These are phyloP conservation scores for Esteya vermicola DNA, from an alignment of 2,329 filamentous ascomycete genomes.

Conservation along the genomic window DNA sequence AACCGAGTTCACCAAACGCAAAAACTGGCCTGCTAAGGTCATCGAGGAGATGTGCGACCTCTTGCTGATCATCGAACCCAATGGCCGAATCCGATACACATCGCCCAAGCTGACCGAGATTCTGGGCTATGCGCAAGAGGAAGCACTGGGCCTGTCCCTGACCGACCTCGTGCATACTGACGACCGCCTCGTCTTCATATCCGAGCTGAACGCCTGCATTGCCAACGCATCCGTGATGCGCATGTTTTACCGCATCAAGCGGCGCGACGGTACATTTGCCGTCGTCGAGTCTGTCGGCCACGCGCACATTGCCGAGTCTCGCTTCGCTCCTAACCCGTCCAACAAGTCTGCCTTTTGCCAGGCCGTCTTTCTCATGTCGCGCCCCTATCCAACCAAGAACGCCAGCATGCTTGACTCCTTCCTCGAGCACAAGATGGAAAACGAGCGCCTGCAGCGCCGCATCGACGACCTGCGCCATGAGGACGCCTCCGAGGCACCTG, in stretches of 20 bases:
- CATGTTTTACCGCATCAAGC: conserved; percentile 74
- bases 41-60: conserved; percentile 84
- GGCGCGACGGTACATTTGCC: conserved; percentile 48
- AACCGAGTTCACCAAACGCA: conserved; percentile 45
- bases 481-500: conserved; percentile 63
- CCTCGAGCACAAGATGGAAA: conserved; percentile 92
- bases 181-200: conserved; percentile 66
- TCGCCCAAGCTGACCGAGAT: conserved; percentile 63
- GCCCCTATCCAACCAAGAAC: conserved; percentile 82
- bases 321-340: conserved; percentile 45
- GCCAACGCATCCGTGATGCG: conserved; percentile 64
- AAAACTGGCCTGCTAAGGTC: conserved; percentile 76
- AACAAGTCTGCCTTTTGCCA: conserved; percentile 61
- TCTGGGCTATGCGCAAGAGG: conserved; percentile 59
- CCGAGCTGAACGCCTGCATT: conserved; percentile 82
- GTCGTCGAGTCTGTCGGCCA: conserved; percentile 92
- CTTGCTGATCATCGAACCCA: conserved; percentile 71
- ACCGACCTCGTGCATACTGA: conserved; percentile 76
- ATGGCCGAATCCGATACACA: conserved; percentile 74
- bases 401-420: conserved; percentile 79
- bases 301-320: conserved; percentile 66
- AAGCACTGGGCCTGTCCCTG: conserved; percentile 62
- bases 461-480: conserved; percentile 77
- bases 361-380: conserved; percentile 86
- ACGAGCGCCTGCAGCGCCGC: conserved; percentile 69